Evolutionary conservation across 257 asterid genomes (phyloP), one percentile per base, ranked within the genome.

Genomic region (Solanum chiquidenum): DNA sequence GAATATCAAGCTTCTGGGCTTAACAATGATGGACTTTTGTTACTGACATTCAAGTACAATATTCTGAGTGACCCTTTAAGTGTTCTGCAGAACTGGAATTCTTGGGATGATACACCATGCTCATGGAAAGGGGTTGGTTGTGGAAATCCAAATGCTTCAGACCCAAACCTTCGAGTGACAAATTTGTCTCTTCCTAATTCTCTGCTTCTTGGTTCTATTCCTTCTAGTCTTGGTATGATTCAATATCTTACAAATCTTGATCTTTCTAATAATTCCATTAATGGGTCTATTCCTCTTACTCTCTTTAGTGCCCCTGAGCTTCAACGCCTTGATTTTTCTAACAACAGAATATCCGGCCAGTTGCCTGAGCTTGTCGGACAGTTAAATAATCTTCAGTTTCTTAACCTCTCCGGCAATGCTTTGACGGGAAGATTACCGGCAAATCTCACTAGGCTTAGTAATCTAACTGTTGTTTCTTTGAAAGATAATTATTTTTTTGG

Each of bases 91-190:
- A 88, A 62, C 88, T 97, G 99, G 99, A 91, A 89, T 25, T 52
- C 86, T 68, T 68, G 23, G 40, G 95, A 90, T 72, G 93, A 88
- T 9, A 95, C 94, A 60, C 99, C 99, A 4, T 97, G 99, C 52
- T 89, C 95, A 1, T 97, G 99, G 99, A 82, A 84, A n/a, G 99
- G 99, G 3, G 95, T 97, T 75, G 16, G 88, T 86, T 97, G 99
- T 87, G 99, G 94, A 29, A 55, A 46, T 10, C 90, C 93, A 86
- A 92, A 94, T 4, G 88, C 9, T 71, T 71, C 92, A 46, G 96
- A 91, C 83, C 94, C 94, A 9, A 87, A 87, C 87, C 88, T 87
- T 33, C 94, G 98, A 10, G 98, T 95, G 34, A 96, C 96, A 88
- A 91, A 91, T 77, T 91, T 97, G 77, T 74, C 92, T 0, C 93